These are phyloP conservation scores for Leucoagaricus sp. DNA, from an alignment of 1,284 basidiomycete genomes.

Conservation along the genomic window DNA sequence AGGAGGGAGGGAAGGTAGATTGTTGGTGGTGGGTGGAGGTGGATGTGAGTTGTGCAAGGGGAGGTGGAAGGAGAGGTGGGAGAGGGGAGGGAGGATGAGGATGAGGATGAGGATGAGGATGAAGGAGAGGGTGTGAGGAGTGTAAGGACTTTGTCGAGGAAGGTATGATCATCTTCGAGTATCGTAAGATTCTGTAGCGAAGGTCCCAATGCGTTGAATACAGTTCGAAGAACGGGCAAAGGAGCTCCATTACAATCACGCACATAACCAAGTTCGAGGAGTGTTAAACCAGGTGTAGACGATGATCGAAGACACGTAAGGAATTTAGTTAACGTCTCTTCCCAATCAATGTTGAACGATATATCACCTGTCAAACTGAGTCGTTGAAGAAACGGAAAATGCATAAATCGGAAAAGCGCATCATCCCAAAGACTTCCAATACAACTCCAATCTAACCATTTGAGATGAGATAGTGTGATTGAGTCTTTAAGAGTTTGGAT, in stretches of 20 bases:
- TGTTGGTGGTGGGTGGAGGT: background rate
- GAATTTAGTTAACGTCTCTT: background rate
- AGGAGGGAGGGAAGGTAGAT: constrained; percentile 3
- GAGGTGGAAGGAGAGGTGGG: background rate
- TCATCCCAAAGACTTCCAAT: constrained; percentile 10
- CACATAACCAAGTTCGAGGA: constrained; percentile 7
- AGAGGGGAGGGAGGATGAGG: background rate
- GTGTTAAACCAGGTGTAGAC: too few species aligned
- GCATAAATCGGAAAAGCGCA: constrained; percentile 6
- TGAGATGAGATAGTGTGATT: background rate
- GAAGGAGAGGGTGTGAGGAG: constrained; percentile 4
- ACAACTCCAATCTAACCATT: constrained; percentile 9
- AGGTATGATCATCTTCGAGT: constrained; percentile 7
- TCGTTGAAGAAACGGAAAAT: background rate
- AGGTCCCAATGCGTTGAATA: constrained; percentile 5
- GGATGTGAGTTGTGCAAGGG: background rate
- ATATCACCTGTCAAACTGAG: constrained; percentile 3
- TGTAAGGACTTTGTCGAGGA: constrained; percentile 3
- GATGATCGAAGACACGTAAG: background rate
- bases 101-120: background rate
- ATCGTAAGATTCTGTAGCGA: background rate
- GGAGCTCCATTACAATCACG: background rate
- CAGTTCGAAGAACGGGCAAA: background rate
- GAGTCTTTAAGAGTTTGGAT: background rate
- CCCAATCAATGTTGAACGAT: constrained; percentile 1